These are phyloP conservation scores for Trichoderma koningiopsis DNA, from an alignment of 2,329 filamentous ascomycete species.

Conservation along the genomic window DNA sequence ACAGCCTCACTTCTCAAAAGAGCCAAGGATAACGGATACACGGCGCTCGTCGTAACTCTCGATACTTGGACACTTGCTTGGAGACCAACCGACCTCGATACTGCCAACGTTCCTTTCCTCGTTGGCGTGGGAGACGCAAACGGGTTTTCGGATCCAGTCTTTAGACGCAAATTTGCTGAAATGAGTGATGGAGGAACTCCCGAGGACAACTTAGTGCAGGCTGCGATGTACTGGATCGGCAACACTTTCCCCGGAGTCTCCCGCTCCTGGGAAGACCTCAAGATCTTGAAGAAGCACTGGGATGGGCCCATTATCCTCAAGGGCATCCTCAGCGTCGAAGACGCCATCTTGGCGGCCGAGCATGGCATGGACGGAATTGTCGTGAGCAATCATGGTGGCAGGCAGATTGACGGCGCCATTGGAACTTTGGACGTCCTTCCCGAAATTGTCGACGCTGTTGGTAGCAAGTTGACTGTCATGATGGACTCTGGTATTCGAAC, in stretches of 20 bases:
- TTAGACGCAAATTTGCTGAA: constrained; percentile 40
- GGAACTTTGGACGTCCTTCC: constrained; percentile 57
- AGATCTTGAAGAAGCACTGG: constrained; percentile 61
- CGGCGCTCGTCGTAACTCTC: constrained; percentile 69
- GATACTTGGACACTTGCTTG: constrained; percentile 72
- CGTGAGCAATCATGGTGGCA: constrained; percentile 47
- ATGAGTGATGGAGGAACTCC: constrained; percentile 48
- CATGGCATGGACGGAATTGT: constrained; percentile 45
- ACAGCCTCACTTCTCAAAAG: constrained; percentile 64
- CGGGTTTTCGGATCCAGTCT: constrained; percentile 69
- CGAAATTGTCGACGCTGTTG: constrained; percentile 55
- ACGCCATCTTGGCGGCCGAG: constrained; percentile 43
- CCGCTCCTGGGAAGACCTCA: constrained; percentile 64
- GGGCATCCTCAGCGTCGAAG: constrained; percentile 45
- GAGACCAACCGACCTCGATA: constrained; percentile 69
- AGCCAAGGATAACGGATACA: constrained; percentile 63
- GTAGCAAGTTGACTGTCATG: constrained; percentile 59
- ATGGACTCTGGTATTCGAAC: constrained; percentile 47
- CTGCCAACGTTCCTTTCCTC: constrained; percentile 62
- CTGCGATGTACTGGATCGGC: constrained; percentile 55
- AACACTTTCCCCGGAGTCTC: constrained; percentile 50
- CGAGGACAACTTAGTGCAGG: constrained; percentile 52
- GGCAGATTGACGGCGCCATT: constrained; percentile 45
- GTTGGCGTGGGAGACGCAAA: constrained; percentile 60
- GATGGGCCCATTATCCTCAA: constrained; percentile 53